Percentiles rank a stretch among this genome's conserved stretches.
These are phyloP conservation scores for Mercurialis annua DNA, from an alignment of 345 rosid species.

Conservation along the genomic window DNA sequence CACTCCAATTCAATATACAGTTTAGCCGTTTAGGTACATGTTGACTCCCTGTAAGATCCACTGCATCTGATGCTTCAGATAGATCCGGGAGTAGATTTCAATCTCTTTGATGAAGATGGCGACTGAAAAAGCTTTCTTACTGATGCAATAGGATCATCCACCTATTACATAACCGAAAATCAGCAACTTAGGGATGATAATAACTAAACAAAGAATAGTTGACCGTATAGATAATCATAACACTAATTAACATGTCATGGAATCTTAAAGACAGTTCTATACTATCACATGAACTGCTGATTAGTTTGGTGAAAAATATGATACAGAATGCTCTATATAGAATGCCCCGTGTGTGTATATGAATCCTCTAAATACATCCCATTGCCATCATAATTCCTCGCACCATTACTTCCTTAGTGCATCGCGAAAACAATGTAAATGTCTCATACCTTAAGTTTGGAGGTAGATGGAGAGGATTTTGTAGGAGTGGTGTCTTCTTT, in stretches of 20 bases:
- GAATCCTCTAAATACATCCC: not conserved
- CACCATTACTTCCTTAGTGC: not conserved
- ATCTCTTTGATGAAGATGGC: conserved; percentile 48
- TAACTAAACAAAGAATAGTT: not conserved
- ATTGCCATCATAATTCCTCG: not conserved
- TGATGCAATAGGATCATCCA: conserved; percentile 72
- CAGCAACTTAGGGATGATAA: not conserved
- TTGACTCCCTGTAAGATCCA: conserved; percentile 10
- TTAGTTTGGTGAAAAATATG: not conserved
- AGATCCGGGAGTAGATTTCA: conserved; percentile 34
- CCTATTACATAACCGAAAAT: conserved; percentile 33
- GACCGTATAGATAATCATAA: not conserved
- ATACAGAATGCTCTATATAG: not conserved
- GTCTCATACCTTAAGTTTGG: conserved; percentile 56
- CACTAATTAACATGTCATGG: not conserved
- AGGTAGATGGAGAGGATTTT: conserved; percentile 36
- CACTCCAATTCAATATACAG: not conserved
- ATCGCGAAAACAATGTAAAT: not conserved
- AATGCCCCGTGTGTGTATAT: not conserved
- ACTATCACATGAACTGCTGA: not conserved
- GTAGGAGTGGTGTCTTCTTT: conserved; percentile 42
- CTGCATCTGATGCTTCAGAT: conserved; percentile 20
- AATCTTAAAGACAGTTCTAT: not conserved
- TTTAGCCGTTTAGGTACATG: not conserved
- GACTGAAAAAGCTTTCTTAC: conserved; percentile 68